Conservation (phyloP, 2,329 filamentous ascomycete species). For the Ophiostoma novo-ulmi region DNA sequence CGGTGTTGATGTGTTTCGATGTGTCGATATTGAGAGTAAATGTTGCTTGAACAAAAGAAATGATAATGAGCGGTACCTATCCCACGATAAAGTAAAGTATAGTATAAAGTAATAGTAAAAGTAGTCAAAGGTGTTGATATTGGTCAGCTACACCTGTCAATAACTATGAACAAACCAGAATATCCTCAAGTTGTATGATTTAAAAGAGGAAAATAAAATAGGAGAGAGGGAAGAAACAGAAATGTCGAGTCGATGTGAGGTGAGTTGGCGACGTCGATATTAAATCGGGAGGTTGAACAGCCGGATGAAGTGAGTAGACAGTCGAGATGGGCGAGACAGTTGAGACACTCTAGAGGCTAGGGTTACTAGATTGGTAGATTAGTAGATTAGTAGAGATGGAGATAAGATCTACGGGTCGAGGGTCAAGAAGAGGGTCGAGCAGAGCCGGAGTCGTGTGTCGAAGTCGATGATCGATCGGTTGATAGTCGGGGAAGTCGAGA, state of each 20-base stretch:
- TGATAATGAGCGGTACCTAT: neutral
- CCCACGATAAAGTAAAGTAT: neutral
- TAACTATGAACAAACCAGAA: conserved; percentile 5
- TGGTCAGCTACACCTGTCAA: conserved; percentile 5
- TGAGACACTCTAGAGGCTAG: neutral
- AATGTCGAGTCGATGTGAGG: neutral
- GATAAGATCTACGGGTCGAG: conserved; percentile 2
- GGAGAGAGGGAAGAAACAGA: neutral
- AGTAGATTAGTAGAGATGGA: neutral
- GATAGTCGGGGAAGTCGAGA: neutral
- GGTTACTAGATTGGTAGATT: neutral
- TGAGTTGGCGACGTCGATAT: conserved; percentile 1
- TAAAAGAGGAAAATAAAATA: neutral
- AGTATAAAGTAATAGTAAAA: neutral
- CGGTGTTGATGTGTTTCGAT: no score
- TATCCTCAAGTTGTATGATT: neutral
- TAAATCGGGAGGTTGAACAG: conserved; percentile 7
- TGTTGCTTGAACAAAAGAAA: neutral
- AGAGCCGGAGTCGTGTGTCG: neutral
- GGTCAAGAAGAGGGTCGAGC: neutral
- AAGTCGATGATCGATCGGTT: neutral
- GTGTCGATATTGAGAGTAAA: neutral
- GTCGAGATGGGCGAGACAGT: neutral
- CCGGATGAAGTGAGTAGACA: neutral
- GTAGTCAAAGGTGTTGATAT: neutral